Base-by-base conservation (phyloP, 2,329 filamentous ascomycete genomes). In the Hyphodiscus sp. region DNA sequence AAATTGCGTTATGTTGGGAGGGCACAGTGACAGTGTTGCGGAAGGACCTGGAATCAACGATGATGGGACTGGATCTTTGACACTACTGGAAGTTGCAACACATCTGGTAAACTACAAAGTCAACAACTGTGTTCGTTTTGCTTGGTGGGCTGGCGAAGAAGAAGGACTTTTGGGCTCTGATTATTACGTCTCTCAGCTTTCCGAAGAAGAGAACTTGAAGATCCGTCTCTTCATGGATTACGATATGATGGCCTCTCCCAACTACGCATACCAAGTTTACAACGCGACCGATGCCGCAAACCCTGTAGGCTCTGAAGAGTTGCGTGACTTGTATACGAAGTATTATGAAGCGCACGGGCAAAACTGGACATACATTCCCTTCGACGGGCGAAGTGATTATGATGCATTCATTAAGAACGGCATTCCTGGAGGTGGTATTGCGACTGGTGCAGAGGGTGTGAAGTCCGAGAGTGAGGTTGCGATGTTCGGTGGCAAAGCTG, bases 321-420 rank as follows among this genome's bases (percentile, higher is more conserved):
- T 89, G 52, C 79, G 84, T 54, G 72, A 84, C 55, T 72, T 89
- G 38, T 90, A 89, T 67, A 73, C 83, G 19, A 74, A 83, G 47
- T 90, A 80, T 76, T 91, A 86, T 71, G 69, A 76, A 56, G 69
- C 73, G 1, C 75, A 83, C 20, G 83, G 76, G 1, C 74, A 83
- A 53, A 83, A 83, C 69, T 85, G 83, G 66, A 86, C 82, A 0
- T 81, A 86, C 54, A 87, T 87, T 26, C 79, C 82, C 1, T 92
- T 94, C 60, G 85, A 90, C 62, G 88, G 88, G 7, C 83, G 88
- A 54, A 89, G 84, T 58, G 89, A 94, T 69, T 92, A 92, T 63
- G 86, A 84, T 49, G 85, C 82, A 1, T 91, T 92, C 73, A 85
- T 91, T 63, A 76, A 81, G 38, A 77, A 80, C 52, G 85, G 85